Conservation (phyloP, 2,329 filamentous ascomycete species). For the Sporothrix globosa region DNA sequence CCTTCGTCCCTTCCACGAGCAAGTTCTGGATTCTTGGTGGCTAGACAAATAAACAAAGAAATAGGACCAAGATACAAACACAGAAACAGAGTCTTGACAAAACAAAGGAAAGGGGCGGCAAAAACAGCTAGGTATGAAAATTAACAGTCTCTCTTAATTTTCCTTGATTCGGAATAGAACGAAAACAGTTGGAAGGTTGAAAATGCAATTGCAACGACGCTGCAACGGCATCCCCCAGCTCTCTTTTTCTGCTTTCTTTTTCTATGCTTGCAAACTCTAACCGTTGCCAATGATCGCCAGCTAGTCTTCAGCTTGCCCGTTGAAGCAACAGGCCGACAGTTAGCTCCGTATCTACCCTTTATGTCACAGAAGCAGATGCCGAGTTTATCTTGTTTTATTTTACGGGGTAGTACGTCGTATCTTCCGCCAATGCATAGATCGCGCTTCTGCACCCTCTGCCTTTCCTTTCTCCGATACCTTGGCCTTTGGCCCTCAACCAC, state of each 20-base stretch:
- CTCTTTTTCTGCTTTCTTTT: not conserved
- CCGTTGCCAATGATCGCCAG: slow-evolving; percentile 18
- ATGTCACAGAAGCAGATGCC: not conserved
- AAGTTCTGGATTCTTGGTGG: not conserved
- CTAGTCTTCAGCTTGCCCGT: slow-evolving; percentile 17
- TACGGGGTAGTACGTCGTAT: not conserved
- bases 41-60: not conserved
- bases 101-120: not conserved
- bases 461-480: not conserved
- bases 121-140: not conserved
- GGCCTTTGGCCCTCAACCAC: not conserved
- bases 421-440: not conserved
- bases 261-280: not conserved
- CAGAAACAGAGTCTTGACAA: not conserved
- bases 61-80: not conserved
- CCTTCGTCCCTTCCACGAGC: not conserved
- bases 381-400: not conserved
- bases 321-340: not conserved
- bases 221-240: not conserved
- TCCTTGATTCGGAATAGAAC: slow-evolving; percentile 8
- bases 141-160: slow-evolving; percentile 3
- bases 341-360: too few relatives aligned
- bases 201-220: not conserved
- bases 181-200: not conserved
- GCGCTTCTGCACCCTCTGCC: not conserved